phyloP scores from a whole-genome alignment of 371 early-diverging fungal species.

The Mucor saturninus region DNA sequence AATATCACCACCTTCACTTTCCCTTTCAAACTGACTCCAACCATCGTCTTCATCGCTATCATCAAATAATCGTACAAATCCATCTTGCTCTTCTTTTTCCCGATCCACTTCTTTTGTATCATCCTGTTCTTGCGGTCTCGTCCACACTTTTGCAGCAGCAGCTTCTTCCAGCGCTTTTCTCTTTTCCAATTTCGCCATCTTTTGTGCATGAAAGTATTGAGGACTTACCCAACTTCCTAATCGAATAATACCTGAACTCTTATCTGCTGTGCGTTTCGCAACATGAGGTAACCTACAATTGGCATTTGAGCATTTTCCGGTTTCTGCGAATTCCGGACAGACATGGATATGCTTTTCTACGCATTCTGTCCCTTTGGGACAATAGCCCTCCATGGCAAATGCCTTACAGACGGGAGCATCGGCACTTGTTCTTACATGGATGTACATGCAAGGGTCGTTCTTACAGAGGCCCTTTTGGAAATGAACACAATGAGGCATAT shows the following conservation, averaged over 20 bases:
- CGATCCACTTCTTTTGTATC: constrained; percentile 7
- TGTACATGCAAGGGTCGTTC: constrained; percentile 52
- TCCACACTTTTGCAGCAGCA: constrained; percentile 17
- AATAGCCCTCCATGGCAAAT: constrained; percentile 65
- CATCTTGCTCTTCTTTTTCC: constrained; percentile 39
- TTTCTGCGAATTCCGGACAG: constrained; percentile 64
- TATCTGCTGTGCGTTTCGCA: constrained; percentile 31
- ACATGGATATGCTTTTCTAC: constrained; percentile 62
- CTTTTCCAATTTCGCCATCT: constrained; percentile 23
- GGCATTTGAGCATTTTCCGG: constrained; percentile 58
- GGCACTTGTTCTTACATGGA: constrained; percentile 56
- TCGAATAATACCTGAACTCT: constrained; percentile 32
- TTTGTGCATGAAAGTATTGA: constrained; percentile 39
- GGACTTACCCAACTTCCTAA: constrained; percentile 44
- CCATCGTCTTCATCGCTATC: constrained; percentile 49
- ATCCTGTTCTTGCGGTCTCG: constrained; percentile 6
- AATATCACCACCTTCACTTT: constrained; percentile 6
- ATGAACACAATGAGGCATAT: constrained; percentile 59
- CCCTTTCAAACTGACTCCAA: constrained; percentile 32
- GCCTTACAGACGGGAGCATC: constrained; percentile 61
- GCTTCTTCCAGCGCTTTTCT: constrained; percentile 17
- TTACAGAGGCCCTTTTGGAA: constrained; percentile 58
- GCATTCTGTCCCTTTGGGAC: constrained; percentile 53
- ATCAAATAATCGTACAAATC: constrained; percentile 49
- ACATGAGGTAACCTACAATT: constrained; percentile 64